A percentile compares a stretch with the other conserved stretches of the same genome.
These are phyloP conservation scores for Trichoderma sp. DNA, from an alignment of 2,329 filamentous ascomycete species.

Conservation along the genomic window DNA sequence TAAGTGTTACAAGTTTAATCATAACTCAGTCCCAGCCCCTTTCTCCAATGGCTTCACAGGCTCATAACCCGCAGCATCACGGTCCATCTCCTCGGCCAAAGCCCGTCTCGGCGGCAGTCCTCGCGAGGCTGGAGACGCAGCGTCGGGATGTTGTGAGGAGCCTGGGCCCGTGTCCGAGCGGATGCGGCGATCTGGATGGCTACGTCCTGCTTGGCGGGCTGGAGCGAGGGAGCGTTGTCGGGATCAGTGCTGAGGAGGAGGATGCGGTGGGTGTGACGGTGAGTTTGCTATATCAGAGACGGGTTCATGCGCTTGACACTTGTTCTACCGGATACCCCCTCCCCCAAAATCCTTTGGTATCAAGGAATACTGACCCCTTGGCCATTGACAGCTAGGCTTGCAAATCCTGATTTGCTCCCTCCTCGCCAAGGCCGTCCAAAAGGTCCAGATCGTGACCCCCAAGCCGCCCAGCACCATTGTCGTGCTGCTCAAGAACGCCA, in stretches of 20 bases:
- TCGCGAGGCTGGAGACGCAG: constrained; percentile 45
- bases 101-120: constrained; percentile 49
- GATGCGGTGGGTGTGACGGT: constrained; percentile 52
- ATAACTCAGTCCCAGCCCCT: too few relatives aligned
- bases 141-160: constrained; percentile 39
- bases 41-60: too few relatives aligned
- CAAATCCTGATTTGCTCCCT: constrained; percentile 51
- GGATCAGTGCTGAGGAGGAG: constrained; percentile 56
- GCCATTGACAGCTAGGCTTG: constrained; percentile 46
- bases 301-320: too few relatives aligned
- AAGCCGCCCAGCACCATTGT: constrained; percentile 47
- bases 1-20: too few relatives aligned
- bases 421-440: constrained; percentile 34
- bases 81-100: constrained; percentile 39
- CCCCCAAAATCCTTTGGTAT: background rate
- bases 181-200: constrained; percentile 53
- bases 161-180: constrained; percentile 44
- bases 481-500: constrained; percentile 45
- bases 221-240: constrained; percentile 55
- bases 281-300: constrained; percentile 31
- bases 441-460: constrained; percentile 54
- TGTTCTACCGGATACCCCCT: too few relatives aligned
- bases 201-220: constrained; percentile 51
- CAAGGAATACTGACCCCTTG: background rate
- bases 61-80: background rate